Evolutionary conservation across 352 stramenopile genomes (phyloP), one percentile per base, ranked within the genome.

Genomic region (Sclerospora graminicola): DNA sequence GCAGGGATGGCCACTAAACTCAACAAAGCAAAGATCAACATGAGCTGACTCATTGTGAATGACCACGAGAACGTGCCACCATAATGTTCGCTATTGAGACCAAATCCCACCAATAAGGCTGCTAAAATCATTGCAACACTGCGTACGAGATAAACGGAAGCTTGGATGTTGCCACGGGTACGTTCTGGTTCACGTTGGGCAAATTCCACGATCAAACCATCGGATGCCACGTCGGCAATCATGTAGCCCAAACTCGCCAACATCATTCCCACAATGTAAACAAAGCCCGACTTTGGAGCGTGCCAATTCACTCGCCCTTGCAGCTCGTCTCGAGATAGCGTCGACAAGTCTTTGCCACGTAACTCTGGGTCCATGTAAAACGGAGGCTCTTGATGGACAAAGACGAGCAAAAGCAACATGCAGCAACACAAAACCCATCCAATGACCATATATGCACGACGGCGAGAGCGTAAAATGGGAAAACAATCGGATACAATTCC

Each of bases 371-470:
- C 65, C 11, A 71, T 48, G 45, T 77, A 88, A 47, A 64, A 88
- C 30, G 75, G 79, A 24, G 56, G 37, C 8, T 48, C 67, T 34
- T 76, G 55, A 0, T 61, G 18, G 7, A 66, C 53, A 7, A 61
- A 63, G 9, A 74, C 58, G 9, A 90, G 51, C 15, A 69, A 32
- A 5, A 85, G 35, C 20, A 84, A 45, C 62, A 78, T 81, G 4
- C 43, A 49, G 0, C 54, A 64, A 52, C 70, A 83, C 11, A 85
- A 16, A 4, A 66, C 5, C 72, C 71, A 82, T 10, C 73, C 73
- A 5, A 89, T 16, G 13, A 84, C 51, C 69, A 89, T 89, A 37
- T 76, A 89, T n/a, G 69, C 55, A 21, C 72, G 69, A 7, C 73
- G 64, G 8, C 77, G 65, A 40, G 62, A 84, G 5, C 61, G 63